phyloP scores from a whole-genome alignment of 1,139 yeast species.

The Meyerozyma carpophila region DNA sequence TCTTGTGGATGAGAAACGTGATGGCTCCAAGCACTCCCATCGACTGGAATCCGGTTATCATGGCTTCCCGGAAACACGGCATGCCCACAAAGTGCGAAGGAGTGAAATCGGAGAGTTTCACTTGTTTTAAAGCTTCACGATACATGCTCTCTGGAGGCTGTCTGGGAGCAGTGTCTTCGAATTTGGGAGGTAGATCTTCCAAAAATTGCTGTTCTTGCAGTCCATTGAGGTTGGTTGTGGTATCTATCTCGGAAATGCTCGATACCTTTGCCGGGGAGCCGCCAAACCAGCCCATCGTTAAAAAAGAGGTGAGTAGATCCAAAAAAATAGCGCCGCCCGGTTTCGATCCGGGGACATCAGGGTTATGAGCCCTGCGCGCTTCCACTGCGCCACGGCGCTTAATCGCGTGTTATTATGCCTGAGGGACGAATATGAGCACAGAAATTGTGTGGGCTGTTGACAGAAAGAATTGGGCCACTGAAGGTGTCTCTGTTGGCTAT shows the following conservation, averaged over 20 bases:
- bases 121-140: constrained; percentile 25
- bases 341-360: constrained; percentile 99
- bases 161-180: constrained; percentile 30
- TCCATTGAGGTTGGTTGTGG: neutral
- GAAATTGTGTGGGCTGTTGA: too few species aligned
- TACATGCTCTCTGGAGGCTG: constrained; percentile 13
- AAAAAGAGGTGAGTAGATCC: neutral
- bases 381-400: constrained; percentile 98
- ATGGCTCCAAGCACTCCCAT: constrained; percentile 75
- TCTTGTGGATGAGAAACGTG: constrained; percentile 63
- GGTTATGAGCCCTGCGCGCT: constrained; percentile 99
- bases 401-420: neutral
- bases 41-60: constrained; percentile 81
- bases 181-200: constrained; percentile 39
- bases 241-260: constrained; percentile 6
- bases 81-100: constrained; percentile 51
- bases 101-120: constrained; percentile 49
- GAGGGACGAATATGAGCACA: neutral
- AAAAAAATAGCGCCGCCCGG: constrained; percentile 83
- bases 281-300: constrained; percentile 11
- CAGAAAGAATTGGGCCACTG: too few species aligned
- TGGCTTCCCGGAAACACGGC: constrained; percentile 90
- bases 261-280: constrained; percentile 10
- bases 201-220: constrained; percentile 4
- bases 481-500: too few species aligned